Evolutionary conservation across 176 grass and related monocot genomes (phyloP), one percentile per base, ranked within the genome.

Genomic region (Carex scoparia): DNA sequence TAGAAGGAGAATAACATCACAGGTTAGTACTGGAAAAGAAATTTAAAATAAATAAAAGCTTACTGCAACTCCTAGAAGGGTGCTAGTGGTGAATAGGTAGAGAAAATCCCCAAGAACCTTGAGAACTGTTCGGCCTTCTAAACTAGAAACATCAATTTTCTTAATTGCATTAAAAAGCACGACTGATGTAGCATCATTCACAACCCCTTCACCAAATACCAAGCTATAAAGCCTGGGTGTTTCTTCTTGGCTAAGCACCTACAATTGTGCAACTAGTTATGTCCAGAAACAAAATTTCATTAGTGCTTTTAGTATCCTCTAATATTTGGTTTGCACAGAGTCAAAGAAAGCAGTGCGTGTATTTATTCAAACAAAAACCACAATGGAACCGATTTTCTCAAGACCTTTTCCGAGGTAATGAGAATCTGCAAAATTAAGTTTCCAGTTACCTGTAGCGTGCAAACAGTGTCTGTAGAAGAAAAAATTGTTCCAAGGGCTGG

Each of bases 241-340:
- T 70, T 98, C 92, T 38, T 94, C 92, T 91, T 94, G 95, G 70
- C 81, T 86, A 90, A 98, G 94, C 63, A 98, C 91, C 95, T 98
- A 70, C 33, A 73, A 11, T 79, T 54, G 67, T 46, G 57, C 33
- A 57, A 79, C 37, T 59, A 79, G 49, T 77, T 56, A 14, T 31
- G 18, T 48, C 16, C 18, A 44, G 2, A 77, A 54, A 14, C 2
- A 56, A 2, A 31, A 53, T 9, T 77, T 77, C 23, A 11, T 56
- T 77, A 32, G 13, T 23, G 18, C 10, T 28, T 51, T 6, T 54
- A 56, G 33, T 31, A 82, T 56, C 12, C 48, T 56, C 4, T 7
- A 56, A 14, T 77, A 54, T 30, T 54, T 56, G 37, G 14, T 81
- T 84, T 77, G 5, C 63, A 1, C 18, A 54, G 42, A 7, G 46